Conservation (phyloP, 139 green algal genomes). For the Diplosphaera chodatii region DNA sequence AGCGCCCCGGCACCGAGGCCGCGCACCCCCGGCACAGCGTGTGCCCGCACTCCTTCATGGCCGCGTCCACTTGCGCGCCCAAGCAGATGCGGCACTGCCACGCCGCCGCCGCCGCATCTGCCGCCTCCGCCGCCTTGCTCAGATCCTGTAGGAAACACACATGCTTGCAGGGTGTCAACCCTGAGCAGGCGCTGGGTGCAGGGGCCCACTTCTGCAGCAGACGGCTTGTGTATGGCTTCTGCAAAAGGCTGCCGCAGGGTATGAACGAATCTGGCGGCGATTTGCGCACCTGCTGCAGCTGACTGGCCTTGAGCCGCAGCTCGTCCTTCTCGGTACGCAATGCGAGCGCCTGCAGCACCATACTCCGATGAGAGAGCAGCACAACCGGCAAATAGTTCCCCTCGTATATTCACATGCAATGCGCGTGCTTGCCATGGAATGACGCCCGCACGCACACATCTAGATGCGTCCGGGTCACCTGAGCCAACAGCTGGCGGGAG, state of each 20-base stretch:
- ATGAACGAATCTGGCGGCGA: not conserved
- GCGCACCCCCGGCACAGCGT: slow-evolving; percentile 34
- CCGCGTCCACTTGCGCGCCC: slow-evolving; percentile 31
- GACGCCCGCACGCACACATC: too few species aligned
- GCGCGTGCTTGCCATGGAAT: too few species aligned
- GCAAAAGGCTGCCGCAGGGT: too few species aligned
- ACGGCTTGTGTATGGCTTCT: too few species aligned
- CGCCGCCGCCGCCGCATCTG: slow-evolving; percentile 13
- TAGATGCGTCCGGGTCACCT: too few species aligned
- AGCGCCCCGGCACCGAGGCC: slow-evolving; percentile 19
- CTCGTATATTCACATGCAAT: too few species aligned
- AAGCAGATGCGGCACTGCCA: slow-evolving; percentile 65
- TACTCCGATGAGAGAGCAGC: too few species aligned
- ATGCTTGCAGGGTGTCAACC: too few species aligned
- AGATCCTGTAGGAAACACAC: not conserved
- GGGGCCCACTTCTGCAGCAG: too few species aligned
- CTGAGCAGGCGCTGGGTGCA: too few species aligned
- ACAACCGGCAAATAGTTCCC: too few species aligned
- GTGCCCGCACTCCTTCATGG: slow-evolving; percentile 54
- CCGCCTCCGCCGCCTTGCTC: slow-evolving; percentile 5
- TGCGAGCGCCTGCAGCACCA: slow-evolving; percentile 19
- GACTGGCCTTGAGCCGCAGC: not conserved
- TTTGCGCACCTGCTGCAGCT: slow-evolving; percentile 12
- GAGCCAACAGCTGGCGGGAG: slow-evolving; percentile 34
- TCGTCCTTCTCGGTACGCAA: slow-evolving; percentile 33